A percentile compares a stretch with the other conserved stretches of the same genome.
phyloP scores from a whole-genome alignment of 805 yeast species.

The Isabelozyma gotoi region DNA sequence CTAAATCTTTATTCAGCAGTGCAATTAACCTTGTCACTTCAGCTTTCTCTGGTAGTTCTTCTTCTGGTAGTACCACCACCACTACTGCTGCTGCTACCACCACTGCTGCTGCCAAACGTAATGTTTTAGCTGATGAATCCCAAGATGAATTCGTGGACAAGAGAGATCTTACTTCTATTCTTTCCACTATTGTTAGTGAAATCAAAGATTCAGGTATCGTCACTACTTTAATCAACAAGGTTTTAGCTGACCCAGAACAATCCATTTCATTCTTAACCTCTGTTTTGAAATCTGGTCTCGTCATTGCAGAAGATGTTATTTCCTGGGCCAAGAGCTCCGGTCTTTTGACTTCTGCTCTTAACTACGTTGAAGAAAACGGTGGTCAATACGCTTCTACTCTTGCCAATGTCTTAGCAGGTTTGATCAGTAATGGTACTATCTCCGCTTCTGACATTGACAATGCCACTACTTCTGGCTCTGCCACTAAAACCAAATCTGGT shows the following conservation, averaged over 20 bases:
- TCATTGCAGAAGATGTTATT: conserved; percentile 33
- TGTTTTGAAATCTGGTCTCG: conserved; percentile 33
- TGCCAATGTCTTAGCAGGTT: conserved; percentile 26
- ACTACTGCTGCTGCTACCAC: conserved; percentile 14
- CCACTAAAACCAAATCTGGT: not conserved
- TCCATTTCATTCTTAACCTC: conserved; percentile 30
- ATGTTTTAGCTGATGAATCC: conserved; percentile 4
- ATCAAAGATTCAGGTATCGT: conserved; percentile 37
- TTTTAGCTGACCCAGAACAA: conserved; percentile 36
- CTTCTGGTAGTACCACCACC: conserved; percentile 10
- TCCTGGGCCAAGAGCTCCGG: conserved; percentile 39
- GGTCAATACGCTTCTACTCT: conserved; percentile 20
- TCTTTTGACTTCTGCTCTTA: conserved; percentile 25
- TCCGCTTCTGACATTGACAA: conserved; percentile 23
- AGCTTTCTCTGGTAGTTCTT: conserved; percentile 2
- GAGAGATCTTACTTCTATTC: conserved; percentile 33
- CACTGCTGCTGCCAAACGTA: conserved; percentile 14
- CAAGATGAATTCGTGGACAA: conserved; percentile 30
- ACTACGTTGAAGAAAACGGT: conserved; percentile 25
- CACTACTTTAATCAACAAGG: conserved; percentile 28
- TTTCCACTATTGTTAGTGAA: conserved; percentile 24
- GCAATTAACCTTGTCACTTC: conserved; percentile 26
- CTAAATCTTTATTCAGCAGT: conserved; percentile 31
- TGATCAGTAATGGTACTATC: conserved; percentile 23
- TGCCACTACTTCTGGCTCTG: conserved; percentile 13